phyloP scores from a whole-genome alignment of 768 basidiomycete species.

The Lactifluus piperatus region DNA sequence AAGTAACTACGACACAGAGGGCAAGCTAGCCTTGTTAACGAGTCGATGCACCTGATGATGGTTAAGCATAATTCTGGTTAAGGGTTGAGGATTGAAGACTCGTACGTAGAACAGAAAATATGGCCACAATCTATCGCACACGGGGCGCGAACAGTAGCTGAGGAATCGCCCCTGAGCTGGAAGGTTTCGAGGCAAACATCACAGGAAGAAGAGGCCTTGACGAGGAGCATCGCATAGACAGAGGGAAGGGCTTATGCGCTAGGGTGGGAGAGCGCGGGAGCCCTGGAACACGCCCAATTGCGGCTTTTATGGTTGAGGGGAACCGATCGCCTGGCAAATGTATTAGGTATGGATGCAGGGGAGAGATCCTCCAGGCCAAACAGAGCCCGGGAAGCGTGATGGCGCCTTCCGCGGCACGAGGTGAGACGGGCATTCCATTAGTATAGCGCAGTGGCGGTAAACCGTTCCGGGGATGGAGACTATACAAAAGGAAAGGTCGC shows the following conservation, averaged over 20 bases:
- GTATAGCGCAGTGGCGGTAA: constrained; percentile 9
- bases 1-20: constrained; percentile 19
- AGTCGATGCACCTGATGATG: constrained; percentile 15
- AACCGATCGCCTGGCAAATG: constrained; percentile 20
- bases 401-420: constrained; percentile 16
- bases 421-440: constrained; percentile 8
- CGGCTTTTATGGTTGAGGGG: constrained; percentile 16
- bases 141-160: constrained; percentile 10
- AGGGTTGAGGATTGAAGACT: not conserved
- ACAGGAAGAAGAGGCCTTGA: constrained; percentile 24
- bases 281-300: constrained; percentile 16
- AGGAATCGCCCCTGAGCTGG: constrained; percentile 15
- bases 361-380: constrained; percentile 3
- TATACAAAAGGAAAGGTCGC: constrained; percentile 3
- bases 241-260: constrained; percentile 1
- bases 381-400: constrained; percentile 6
- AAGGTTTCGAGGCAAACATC: constrained; percentile 25
- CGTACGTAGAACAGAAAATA: constrained; percentile 21
- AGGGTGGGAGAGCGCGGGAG: constrained; percentile 14
- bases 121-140: constrained; percentile 25
- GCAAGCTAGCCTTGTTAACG: constrained; percentile 14
- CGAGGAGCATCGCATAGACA: constrained; percentile 21
- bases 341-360: constrained; percentile 6
- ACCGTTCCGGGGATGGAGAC: constrained; percentile 9
- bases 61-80: constrained; percentile 1